A percentile compares a stretch with the other conserved stretches of the same genome.
Conservation (phyloP, 805 yeast species). For the Saccharomycopsis fermentans region DNA sequence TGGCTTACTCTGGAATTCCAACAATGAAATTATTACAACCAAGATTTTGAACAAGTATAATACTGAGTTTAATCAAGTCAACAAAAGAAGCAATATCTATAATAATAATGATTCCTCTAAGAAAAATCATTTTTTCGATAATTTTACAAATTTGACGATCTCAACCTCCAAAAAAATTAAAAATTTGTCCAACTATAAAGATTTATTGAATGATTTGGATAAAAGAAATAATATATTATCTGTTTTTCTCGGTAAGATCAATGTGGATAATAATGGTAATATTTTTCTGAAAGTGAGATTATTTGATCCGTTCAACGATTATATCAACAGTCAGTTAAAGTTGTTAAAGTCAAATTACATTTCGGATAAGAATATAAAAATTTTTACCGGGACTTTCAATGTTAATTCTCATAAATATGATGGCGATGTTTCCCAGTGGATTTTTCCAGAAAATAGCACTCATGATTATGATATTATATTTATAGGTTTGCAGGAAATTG, state of each 20-base stretch:
- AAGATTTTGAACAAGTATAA: constrained; percentile 15
- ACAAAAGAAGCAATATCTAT: constrained; percentile 12
- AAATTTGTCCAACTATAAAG: constrained; percentile 14
- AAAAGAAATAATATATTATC: constrained; percentile 8
- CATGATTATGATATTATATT: constrained; percentile 48
- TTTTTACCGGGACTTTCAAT: constrained; percentile 82
- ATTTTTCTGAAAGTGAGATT: constrained; percentile 4
- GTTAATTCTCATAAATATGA: constrained; percentile 59
- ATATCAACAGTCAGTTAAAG: constrained; percentile 56
- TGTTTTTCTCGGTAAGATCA: constrained; percentile 10
- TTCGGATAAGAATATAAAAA: constrained; percentile 44
- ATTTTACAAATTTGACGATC: constrained; percentile 15
- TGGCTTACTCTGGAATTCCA: constrained; percentile 6
- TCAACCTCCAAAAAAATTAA: constrained; percentile 17
- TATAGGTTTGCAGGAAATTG: constrained; percentile 82
- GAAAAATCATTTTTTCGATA: constrained; percentile 8
- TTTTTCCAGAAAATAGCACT: constrained; percentile 45
- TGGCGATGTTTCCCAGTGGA: constrained; percentile 62
- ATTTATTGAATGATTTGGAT: constrained; percentile 15
- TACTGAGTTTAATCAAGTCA: constrained; percentile 12
- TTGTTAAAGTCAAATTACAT: constrained; percentile 45
- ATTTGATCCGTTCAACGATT: constrained; percentile 86
- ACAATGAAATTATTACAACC: constrained; percentile 6
- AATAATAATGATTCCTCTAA: constrained; percentile 6
- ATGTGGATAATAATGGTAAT: constrained; percentile 9